phyloP scores from a whole-genome alignment of 1,284 basidiomycete species.

The Leccinum solheimii region DNA sequence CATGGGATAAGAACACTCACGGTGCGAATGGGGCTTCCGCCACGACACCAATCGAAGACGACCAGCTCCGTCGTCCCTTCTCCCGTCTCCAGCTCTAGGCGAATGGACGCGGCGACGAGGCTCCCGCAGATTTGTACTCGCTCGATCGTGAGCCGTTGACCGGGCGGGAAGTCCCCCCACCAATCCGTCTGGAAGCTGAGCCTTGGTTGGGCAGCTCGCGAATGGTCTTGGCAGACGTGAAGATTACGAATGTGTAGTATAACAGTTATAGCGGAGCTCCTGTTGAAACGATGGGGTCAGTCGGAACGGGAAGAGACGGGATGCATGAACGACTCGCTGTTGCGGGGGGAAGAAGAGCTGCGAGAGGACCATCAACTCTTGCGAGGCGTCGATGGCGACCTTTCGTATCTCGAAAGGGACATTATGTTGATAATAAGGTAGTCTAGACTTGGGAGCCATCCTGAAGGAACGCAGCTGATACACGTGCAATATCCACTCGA shows the following conservation, averaged over 20 bases:
- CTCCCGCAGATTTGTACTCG: conserved; percentile 33
- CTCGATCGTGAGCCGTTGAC: conserved; percentile 35
- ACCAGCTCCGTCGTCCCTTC: conserved; percentile 35
- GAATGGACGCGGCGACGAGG: conserved; percentile 29
- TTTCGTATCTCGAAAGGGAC: conserved; percentile 47
- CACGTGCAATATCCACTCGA: conserved; percentile 46
- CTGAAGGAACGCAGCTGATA: conserved; percentile 56
- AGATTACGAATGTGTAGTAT: conserved; percentile 34
- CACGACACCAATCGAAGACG: conserved; percentile 33
- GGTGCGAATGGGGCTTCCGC: conserved; percentile 30
- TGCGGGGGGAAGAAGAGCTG: conserved; percentile 37
- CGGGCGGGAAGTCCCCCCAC: conserved; percentile 35
- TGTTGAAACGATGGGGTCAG: conserved; percentile 8
- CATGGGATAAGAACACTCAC: conserved; percentile 16
- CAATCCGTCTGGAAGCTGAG: conserved; percentile 36
- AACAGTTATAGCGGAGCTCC: conserved; percentile 29
- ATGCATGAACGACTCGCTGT: conserved; percentile 16
- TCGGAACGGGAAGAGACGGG: conserved; percentile 3
- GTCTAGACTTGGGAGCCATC: conserved; percentile 44
- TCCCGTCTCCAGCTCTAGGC: conserved; percentile 35
- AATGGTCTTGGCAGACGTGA: conserved; percentile 28
- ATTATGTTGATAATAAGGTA: conserved; percentile 51
- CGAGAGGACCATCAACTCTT: conserved; percentile 49
- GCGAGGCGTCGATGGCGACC: conserved; percentile 50
- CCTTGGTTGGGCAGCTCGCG: conserved; percentile 27